phyloP scores from a whole-genome alignment of 305 asterid genomes.

The Fraxinus platypoda region DNA sequence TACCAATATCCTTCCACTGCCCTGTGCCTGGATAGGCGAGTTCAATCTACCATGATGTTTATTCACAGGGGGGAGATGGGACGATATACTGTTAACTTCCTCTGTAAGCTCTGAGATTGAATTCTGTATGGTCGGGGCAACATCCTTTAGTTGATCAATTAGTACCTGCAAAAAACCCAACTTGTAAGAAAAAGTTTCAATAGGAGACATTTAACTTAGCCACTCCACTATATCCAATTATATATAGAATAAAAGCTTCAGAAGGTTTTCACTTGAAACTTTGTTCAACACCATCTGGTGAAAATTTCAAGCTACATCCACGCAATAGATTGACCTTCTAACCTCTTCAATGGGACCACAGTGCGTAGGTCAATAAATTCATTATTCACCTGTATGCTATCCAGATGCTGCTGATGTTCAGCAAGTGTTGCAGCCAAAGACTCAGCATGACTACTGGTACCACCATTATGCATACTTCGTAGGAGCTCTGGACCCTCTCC shows the following conservation, averaged over 20 bases:
- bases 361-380: slow-evolving; percentile 19
- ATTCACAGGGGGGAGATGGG: slow-evolving; percentile 57
- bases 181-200: slow-evolving; percentile 18
- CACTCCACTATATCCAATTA: slow-evolving; percentile 21
- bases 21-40: slow-evolving; percentile 65
- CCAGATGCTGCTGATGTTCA: slow-evolving; percentile 91
- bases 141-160: slow-evolving; percentile 90
- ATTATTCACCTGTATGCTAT: slow-evolving; percentile 84
- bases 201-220: slow-evolving; percentile 14
- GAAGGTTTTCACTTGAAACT: not conserved
- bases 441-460: slow-evolving; percentile 81
- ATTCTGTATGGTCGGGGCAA: slow-evolving; percentile 86
- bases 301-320: slow-evolving; percentile 19
- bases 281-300: slow-evolving; percentile 21
- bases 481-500: slow-evolving; percentile 97
- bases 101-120: slow-evolving; percentile 82
- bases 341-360: slow-evolving; percentile 12
- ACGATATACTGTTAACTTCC: slow-evolving; percentile 78
- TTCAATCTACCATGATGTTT: slow-evolving; percentile 52
- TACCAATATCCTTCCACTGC: slow-evolving; percentile 74
- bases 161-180: slow-evolving; percentile 66
- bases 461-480: slow-evolving; percentile 64
- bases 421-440: slow-evolving; percentile 84
- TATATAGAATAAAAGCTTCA: slow-evolving; percentile 3
- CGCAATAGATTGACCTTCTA: slow-evolving; percentile 1